Conservation (phyloP, 352 stramenopile genomes). For the Phytophthora kernoviae region DNA sequence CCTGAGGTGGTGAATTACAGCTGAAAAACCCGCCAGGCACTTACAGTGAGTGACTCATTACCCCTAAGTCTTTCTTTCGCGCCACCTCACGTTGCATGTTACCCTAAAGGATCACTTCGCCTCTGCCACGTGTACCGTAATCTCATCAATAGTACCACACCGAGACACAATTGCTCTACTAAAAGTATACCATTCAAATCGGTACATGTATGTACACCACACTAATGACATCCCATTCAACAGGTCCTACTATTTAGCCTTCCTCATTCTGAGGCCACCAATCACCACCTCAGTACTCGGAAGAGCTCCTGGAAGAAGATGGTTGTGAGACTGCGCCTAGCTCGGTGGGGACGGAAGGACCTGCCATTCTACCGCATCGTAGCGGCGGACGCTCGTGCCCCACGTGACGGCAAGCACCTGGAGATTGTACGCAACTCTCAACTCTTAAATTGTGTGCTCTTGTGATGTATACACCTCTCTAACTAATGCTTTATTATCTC, state of each 20-base stretch:
- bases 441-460: background rate
- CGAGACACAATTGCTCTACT: background rate
- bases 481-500: background rate
- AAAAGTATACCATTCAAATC: too few relatives aligned
- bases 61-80: background rate
- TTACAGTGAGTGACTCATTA: background rate
- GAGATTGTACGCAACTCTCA: slow-evolving; percentile 71
- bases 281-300: slow-evolving; percentile 22
- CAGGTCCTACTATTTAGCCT: too few relatives aligned
- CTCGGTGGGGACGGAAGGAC: slow-evolving; percentile 87
- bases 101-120: too few relatives aligned
- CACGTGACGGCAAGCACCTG: slow-evolving; percentile 85
- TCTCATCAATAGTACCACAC: too few relatives aligned
- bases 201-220: too few relatives aligned
- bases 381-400: slow-evolving; percentile 78
- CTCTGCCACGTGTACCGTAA: background rate
- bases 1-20: background rate
- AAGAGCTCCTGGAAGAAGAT: slow-evolving; percentile 43
- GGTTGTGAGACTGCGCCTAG: slow-evolving; percentile 87
- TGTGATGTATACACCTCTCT: background rate
- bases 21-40: background rate
- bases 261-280: slow-evolving; percentile 10
- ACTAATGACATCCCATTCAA: too few relatives aligned
- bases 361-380: slow-evolving; percentile 91
- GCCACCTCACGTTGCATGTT: background rate